Evolutionary conservation across 495 filamentous ascomycete species (phyloP), one percentile per base, ranked within the genome.

Genomic region (Aspergillus kassunensis): DNA sequence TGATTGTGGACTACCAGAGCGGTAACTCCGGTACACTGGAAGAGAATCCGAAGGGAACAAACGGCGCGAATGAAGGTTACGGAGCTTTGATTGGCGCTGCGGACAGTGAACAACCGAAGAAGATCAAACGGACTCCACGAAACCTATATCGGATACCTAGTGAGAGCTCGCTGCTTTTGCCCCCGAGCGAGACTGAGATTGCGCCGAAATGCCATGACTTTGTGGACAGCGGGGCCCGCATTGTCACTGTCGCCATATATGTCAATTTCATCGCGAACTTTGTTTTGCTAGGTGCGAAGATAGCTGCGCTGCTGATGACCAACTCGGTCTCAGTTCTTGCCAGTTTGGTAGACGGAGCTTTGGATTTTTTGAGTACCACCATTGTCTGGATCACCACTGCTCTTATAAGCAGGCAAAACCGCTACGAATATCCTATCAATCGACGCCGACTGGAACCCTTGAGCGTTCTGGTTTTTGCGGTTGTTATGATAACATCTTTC

Each of bases 401-500:
- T 46, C 73, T 93, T 48, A 92, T 93, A 54, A 79, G 78, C 40
- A 79, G 78, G 35, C 83, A 85, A 48, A 89, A 96, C 57, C 82
- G 83, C 44, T 89, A 90, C 57, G 73, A 77, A n/a, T 96, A 92
- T 62, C 91, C 91, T 0, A 83, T 95, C 23, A 90, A 87, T 20
- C 77, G 91, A 6, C 86, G 82, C 2, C 72, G 85, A 16, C 77
- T 97, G 25, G 88, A 91, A 55, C 88, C 88, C 0, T 57, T 92
- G n/a, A 88, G 86, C 31, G 80, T 92, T 7, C 75, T 92, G 9
- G 80, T 92, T 45, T 92, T 91, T 66, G 85, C 86, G 0, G 79
- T 92, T 13, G 83, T 92, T 36, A 92, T 92, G 84, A 83, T 95
- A 34, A 91, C 86, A 2, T 89, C 88, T 0, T 95, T 97, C 65